Percentiles rank a stretch among this genome's conserved stretches.
These are phyloP conservation scores for Fusarium brevicatenulatum DNA, from an alignment of 2,329 filamentous ascomycete species.

Conservation along the genomic window DNA sequence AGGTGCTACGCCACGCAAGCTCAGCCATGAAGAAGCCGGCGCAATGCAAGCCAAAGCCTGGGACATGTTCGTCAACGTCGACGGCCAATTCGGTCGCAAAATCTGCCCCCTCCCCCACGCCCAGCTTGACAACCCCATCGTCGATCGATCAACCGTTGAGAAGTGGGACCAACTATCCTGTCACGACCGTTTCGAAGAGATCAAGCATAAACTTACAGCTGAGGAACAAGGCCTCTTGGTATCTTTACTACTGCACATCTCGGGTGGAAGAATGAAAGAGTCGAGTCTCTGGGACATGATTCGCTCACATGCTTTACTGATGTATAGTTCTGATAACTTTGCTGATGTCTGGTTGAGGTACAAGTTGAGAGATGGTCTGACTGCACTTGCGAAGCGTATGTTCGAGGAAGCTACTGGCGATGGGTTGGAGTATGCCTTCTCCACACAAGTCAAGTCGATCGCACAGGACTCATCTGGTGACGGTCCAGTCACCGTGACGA, in stretches of 20 bases:
- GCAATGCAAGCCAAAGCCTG: not conserved
- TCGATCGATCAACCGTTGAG: not conserved
- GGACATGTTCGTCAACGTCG: not conserved
- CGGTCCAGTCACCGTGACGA: rapidly evolving
- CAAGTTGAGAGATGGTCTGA: not conserved
- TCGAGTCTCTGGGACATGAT: not conserved
- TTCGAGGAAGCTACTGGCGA: not conserved
- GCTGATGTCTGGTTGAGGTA: not conserved
- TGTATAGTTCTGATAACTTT: not conserved
- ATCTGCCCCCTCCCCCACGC: not conserved
- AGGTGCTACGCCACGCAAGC: not conserved
- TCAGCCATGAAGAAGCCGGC: not conserved
- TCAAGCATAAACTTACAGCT: not conserved
- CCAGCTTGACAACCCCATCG: not conserved
- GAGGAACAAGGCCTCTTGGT: not conserved
- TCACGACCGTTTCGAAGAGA: not conserved
- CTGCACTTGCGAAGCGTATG: not conserved
- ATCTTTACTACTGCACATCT: not conserved
- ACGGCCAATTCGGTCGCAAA: not conserved
- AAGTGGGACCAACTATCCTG: not conserved
- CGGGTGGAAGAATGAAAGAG: not conserved
- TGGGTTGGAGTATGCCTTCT: not conserved
- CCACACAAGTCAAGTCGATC: not conserved
- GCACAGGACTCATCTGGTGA: not conserved
- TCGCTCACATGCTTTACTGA: not conserved